Evolutionary conservation across 305 asterid species (phyloP), one percentile per base, ranked within the genome.

Genomic region (Fraxinus platypoda): DNA sequence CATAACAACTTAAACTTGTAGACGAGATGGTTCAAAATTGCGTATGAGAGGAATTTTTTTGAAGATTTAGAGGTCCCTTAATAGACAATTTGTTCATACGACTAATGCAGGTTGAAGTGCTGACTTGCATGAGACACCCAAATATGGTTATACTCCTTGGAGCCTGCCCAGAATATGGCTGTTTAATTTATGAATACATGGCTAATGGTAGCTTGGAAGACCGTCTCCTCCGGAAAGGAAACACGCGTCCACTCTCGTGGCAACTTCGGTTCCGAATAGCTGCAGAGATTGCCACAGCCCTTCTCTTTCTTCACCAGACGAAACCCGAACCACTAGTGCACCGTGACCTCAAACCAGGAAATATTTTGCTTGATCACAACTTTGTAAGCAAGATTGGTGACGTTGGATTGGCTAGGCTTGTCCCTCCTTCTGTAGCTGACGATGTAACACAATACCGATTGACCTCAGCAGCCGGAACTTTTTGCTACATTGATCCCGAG

Each of bases 401-500:
- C 23, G 98, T 95, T 8, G 98, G 98, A 17, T 76, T 95, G 78
- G 95, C 98, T 1, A 86, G 98, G 87, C 91, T 95, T 3, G 96
- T 95, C 81, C 98, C 97, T n/a, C 90, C 95, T 28, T 79, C 91
- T 2, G 87, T 87, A 5, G 88, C 93, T 0, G 97, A 91, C 1
- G 95, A 90, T 21, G 91, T 90, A 25, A 92, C 98, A 1, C 97
- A 92, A 23, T 91, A 85, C 83, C 83, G 93, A 19, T 92, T 95
- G 93, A 95, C 98, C 19, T 91, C 98, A 25, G 86, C 98, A 5
- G 98, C 98, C 8, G 98, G 97, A 46, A 95, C 98, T 0, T 91
- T 95, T 83, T 93, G 98, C 86, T 95, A 95, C 87, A 95, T 95
- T 4, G 98, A 95, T 84, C 98, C 98, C 0, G 98, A 93, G 78